A percentile compares a stretch with the other conserved stretches of the same genome.
These are phyloP conservation scores for Erodium texanum DNA, from an alignment of 441 rosid species.

Conservation along the genomic window DNA sequence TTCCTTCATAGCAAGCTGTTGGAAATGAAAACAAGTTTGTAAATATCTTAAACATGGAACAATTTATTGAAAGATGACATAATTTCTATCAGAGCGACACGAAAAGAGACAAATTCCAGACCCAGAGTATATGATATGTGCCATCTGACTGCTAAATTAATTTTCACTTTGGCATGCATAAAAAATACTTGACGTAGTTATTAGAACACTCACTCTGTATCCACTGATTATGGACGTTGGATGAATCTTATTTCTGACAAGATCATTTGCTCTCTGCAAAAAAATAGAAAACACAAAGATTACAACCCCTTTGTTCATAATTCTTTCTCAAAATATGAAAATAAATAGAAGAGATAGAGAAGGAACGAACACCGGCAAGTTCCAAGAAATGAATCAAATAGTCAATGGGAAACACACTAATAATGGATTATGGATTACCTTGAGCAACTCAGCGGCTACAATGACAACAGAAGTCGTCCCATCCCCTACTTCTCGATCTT, in stretches of 20 bases:
- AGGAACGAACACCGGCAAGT: background rate
- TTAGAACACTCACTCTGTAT: conserved; percentile 53
- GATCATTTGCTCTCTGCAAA: conserved; percentile 83
- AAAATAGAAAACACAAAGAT: conserved; percentile 14
- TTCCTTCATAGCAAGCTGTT: conserved; percentile 98
- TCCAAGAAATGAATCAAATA: background rate
- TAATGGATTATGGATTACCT: conserved; percentile 43
- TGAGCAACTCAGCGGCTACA: conserved; percentile 86
- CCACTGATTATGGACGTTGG: conserved; percentile 97
- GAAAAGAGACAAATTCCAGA: background rate
- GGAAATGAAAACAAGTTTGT: conserved; percentile 10
- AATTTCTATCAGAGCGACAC: background rate
- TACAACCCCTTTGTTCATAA: conserved; percentile 1
- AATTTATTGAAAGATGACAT: background rate
- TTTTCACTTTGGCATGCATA: too few relatives aligned
- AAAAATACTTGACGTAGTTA: too few relatives aligned
- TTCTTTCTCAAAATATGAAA: background rate
- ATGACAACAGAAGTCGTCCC: conserved; percentile 95
- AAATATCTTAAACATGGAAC: background rate
- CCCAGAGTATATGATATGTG: background rate
- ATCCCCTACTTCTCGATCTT: conserved; percentile 96
- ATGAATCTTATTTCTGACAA: conserved; percentile 93
- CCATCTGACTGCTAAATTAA: too few relatives aligned
- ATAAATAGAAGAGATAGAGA: background rate
- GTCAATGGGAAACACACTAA: background rate